Conservation (phyloP, 768 basidiomycete genomes). For the Auriculariales sp. region DNA sequence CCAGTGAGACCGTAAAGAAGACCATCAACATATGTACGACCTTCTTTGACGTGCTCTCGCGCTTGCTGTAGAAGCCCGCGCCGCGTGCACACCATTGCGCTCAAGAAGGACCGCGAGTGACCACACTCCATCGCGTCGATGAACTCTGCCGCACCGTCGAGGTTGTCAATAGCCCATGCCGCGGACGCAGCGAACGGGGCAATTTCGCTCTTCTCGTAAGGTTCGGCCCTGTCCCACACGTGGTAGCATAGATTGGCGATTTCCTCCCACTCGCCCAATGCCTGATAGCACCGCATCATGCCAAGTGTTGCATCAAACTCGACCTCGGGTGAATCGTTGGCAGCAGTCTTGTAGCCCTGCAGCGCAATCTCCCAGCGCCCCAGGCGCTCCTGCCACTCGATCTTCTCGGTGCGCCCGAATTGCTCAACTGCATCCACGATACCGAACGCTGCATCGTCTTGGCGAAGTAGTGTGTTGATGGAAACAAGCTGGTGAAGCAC, state of each 20-base stretch:
- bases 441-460: slow-evolving; percentile 33
- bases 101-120: slow-evolving; percentile 28
- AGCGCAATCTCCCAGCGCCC: slow-evolving; percentile 33
- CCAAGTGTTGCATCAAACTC: slow-evolving; percentile 16
- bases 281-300: slow-evolving; percentile 30
- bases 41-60: slow-evolving; percentile 26
- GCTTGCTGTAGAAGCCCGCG: slow-evolving; percentile 28
- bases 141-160: slow-evolving; percentile 36
- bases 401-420: slow-evolving; percentile 17
- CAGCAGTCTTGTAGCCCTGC: slow-evolving; percentile 19
- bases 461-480: slow-evolving; percentile 34
- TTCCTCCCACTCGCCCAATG: slow-evolving; percentile 34
- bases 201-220: slow-evolving; percentile 26
- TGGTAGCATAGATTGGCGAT: slow-evolving; percentile 26
- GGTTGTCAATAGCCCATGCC: slow-evolving; percentile 30
- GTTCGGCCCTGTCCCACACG: slow-evolving; percentile 22
- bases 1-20: slow-evolving; percentile 24
- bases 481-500: slow-evolving; percentile 32
- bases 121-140: slow-evolving; percentile 32
- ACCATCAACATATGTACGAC: slow-evolving; percentile 27
- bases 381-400: slow-evolving; percentile 34
- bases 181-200: slow-evolving; percentile 34
- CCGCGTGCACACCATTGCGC: slow-evolving; percentile 31
- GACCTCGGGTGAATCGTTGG: slow-evolving; percentile 19
- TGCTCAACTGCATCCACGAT: slow-evolving; percentile 19